phyloP scores from a whole-genome alignment of 768 basidiomycete species.

The Suillus alpinus region DNA sequence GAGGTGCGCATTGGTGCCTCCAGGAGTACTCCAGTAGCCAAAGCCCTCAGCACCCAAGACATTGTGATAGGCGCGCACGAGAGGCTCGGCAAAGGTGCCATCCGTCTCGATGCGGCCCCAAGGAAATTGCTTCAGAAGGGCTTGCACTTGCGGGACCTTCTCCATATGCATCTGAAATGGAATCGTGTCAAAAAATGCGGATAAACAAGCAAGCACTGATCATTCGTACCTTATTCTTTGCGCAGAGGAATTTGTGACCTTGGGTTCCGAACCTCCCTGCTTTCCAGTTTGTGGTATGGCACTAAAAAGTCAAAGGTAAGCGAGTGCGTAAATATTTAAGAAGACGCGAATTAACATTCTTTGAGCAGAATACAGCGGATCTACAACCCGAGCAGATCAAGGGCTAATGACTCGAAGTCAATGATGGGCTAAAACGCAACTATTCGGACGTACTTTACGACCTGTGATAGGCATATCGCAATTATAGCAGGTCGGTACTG shows the following conservation, averaged over 20 bases:
- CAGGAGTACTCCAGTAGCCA: constrained; percentile 41
- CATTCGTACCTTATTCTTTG: constrained; percentile 30
- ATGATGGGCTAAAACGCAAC: background rate
- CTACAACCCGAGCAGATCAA: constrained; percentile 28
- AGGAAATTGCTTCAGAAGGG: constrained; percentile 36
- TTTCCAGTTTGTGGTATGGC: constrained; percentile 37
- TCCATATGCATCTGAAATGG: constrained; percentile 35
- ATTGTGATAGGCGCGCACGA: constrained; percentile 34
- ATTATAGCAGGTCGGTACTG: constrained; percentile 21
- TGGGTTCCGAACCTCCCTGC: constrained; percentile 23
- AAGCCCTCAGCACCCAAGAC: constrained; percentile 38
- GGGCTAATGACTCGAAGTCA: constrained; percentile 14
- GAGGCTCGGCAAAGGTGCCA: constrained; percentile 33
- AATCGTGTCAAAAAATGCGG: background rate
- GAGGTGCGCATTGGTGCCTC: constrained; percentile 33
- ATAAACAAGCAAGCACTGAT: background rate
- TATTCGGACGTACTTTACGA: constrained; percentile 17
- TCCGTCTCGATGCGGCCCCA: constrained; percentile 44
- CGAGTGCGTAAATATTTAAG: background rate
- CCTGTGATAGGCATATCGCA: constrained; percentile 16
- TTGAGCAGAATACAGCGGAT: constrained; percentile 31
- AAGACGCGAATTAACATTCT: constrained; percentile 13
- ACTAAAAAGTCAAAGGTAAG: constrained; percentile 19
- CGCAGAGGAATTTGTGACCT: constrained; percentile 33
- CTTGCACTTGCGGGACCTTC: constrained; percentile 30